These are phyloP conservation scores for Phlyctochytrium planicorne DNA, from an alignment of 192 early-diverging fungal genomes.

Conservation along the genomic window DNA sequence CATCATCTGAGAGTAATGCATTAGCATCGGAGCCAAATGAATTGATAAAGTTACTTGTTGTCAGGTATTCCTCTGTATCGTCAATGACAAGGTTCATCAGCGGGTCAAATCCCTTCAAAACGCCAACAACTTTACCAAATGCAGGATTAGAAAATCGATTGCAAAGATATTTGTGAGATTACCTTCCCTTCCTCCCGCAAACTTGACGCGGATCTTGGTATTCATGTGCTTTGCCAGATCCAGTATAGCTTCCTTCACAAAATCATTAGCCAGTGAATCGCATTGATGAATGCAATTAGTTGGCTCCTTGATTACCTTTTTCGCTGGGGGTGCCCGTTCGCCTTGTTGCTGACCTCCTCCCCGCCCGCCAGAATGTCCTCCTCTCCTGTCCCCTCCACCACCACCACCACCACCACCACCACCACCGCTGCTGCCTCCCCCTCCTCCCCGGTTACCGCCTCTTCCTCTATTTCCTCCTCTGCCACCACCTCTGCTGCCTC, in stretches of 20 bases:
- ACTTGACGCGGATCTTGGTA: constrained; percentile 89
- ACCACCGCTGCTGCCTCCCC: constrained; percentile 15
- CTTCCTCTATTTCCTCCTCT: constrained; percentile 29
- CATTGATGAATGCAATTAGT: constrained; percentile 18
- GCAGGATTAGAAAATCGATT: constrained; percentile 3
- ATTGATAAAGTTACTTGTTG: constrained; percentile 10
- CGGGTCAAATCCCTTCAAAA: constrained; percentile 89
- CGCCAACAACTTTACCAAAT: constrained; percentile 78
- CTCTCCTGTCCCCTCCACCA: constrained; percentile 47
- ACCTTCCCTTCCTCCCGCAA: constrained; percentile 93
- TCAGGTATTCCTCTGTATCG: constrained; percentile 78
- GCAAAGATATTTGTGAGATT: constrained; percentile 8
- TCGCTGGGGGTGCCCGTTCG: constrained; percentile 32
- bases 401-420: constrained; percentile 25
- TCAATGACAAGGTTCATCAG: constrained; percentile 94
- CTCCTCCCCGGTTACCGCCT: constrained; percentile 42
- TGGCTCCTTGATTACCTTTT: neutral
- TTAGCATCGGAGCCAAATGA: neutral
- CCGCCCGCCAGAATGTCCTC: too few species aligned
- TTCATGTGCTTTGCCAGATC: constrained; percentile 93
- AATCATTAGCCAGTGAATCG: constrained; percentile 7
- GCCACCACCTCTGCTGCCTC: constrained; percentile 16
- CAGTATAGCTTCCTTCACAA: constrained; percentile 78
- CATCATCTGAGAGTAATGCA: constrained; percentile 5
- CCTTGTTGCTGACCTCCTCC: constrained; percentile 32